These are phyloP conservation scores for Leucocoprinus gongylophorus DNA, from an alignment of 1,284 basidiomycete species.

Conservation along the genomic window DNA sequence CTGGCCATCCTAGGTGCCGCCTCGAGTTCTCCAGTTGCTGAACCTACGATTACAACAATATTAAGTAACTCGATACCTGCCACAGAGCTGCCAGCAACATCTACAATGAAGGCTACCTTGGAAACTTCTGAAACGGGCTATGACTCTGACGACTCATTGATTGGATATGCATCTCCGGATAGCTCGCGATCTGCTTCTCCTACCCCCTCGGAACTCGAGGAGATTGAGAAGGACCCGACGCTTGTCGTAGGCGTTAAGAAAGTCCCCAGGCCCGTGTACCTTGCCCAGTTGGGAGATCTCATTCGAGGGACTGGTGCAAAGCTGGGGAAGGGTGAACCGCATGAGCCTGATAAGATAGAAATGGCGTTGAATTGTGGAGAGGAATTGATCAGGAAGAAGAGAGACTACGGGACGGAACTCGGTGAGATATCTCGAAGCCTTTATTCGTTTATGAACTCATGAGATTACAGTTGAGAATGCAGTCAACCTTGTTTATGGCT, in stretches of 20 bases:
- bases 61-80: not conserved
- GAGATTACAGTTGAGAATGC: constrained; percentile 74
- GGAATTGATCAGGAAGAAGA: constrained; percentile 75
- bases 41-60: not conserved
- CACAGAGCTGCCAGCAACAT: constrained; percentile 12
- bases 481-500: constrained; percentile 68
- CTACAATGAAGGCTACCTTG: constrained; percentile 15
- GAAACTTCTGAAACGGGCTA: constrained; percentile 31
- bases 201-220: constrained; percentile 69
- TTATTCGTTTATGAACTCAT: constrained; percentile 1
- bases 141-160: constrained; percentile 80
- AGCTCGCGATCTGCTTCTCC: constrained; percentile 78
- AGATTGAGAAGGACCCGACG: constrained; percentile 81
- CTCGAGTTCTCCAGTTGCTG: not conserved
- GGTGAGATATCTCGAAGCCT: constrained; percentile 37
- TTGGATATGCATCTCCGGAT: constrained; percentile 62
- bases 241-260: constrained; percentile 61
- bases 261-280: constrained; percentile 71
- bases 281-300: constrained; percentile 71
- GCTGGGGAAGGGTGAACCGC: constrained; percentile 46
- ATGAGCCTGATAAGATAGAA: constrained; percentile 71
- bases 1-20: constrained; percentile 17
- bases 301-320: constrained; percentile 45
- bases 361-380: constrained; percentile 75
- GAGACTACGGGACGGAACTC: constrained; percentile 77